These are phyloP conservation scores for Pestalotiopsis sp. DNA, from an alignment of 2,329 filamentous ascomycete species.

Conservation along the genomic window DNA sequence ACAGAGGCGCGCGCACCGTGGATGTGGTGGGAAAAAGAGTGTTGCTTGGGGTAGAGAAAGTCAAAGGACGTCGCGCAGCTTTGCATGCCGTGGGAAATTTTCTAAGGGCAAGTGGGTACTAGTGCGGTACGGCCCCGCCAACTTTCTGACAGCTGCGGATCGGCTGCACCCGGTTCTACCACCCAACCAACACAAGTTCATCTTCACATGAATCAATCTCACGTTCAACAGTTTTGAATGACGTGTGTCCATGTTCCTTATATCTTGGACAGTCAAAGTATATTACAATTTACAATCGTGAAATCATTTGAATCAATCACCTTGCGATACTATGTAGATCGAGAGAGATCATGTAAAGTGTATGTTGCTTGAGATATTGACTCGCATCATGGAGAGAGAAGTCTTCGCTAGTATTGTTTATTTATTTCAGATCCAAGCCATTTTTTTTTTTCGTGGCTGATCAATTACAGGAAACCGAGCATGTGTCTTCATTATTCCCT, in stretches of 20 bases:
- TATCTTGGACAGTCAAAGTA: too few relatives aligned
- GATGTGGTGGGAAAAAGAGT: background rate
- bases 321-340: too few relatives aligned
- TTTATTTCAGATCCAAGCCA: background rate
- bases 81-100: background rate
- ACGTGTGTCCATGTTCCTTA: too few relatives aligned
- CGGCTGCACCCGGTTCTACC: background rate
- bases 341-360: too few relatives aligned
- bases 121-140: background rate
- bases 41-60: background rate
- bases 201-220: too few relatives aligned
- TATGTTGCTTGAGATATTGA: background rate
- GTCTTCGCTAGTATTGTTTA: background rate
- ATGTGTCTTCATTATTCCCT: background rate
- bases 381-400: background rate
- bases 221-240: too few relatives aligned
- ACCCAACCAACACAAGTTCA: background rate
- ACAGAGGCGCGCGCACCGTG: background rate
- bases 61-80: background rate
- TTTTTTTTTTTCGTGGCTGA: background rate
- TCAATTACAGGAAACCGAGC: background rate
- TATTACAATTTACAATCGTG: too few relatives aligned
- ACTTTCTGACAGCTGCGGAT: background rate
- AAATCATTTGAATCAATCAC: too few relatives aligned
- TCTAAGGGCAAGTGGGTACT: background rate